phyloP scores from a whole-genome alignment of 1,284 basidiomycete species.

The Calocybe gambosa region DNA sequence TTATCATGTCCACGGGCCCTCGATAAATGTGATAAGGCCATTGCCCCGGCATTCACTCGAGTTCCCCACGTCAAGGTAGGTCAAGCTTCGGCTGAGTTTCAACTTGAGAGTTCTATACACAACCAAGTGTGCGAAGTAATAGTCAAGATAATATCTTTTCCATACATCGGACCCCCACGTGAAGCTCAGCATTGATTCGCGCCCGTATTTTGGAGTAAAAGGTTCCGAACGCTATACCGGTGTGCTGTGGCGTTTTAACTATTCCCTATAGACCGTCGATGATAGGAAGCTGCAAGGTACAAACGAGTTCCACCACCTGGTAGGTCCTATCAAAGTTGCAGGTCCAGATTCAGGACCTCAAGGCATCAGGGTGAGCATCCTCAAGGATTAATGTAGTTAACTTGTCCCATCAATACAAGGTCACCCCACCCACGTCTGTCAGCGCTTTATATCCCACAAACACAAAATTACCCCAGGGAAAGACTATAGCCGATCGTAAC shows the following conservation, averaged over 20 bases:
- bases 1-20: background rate
- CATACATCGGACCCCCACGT: too few species aligned
- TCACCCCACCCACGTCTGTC: slow-evolving; percentile 8
- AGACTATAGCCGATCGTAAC: background rate
- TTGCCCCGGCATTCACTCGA: background rate
- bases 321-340: background rate
- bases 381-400: background rate
- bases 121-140: background rate
- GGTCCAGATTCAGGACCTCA: background rate
- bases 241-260: slow-evolving; percentile 12
- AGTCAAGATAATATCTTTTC: slow-evolving; percentile 2
- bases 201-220: slow-evolving; percentile 1
- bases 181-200: background rate
- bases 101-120: slow-evolving; percentile 2
- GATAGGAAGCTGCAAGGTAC: slow-evolving; percentile 5
- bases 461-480: background rate
- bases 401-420: background rate
- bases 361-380: slow-evolving; percentile 1
- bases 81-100: slow-evolving; percentile 4
- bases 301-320: background rate
- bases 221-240: slow-evolving; percentile 4
- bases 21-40: slow-evolving; percentile 2
- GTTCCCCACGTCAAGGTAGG: background rate
- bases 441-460: slow-evolving; percentile 5
- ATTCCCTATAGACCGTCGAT: background rate